phyloP scores from a whole-genome alignment of 768 basidiomycete genomes.

The Tulasnella sp. region DNA sequence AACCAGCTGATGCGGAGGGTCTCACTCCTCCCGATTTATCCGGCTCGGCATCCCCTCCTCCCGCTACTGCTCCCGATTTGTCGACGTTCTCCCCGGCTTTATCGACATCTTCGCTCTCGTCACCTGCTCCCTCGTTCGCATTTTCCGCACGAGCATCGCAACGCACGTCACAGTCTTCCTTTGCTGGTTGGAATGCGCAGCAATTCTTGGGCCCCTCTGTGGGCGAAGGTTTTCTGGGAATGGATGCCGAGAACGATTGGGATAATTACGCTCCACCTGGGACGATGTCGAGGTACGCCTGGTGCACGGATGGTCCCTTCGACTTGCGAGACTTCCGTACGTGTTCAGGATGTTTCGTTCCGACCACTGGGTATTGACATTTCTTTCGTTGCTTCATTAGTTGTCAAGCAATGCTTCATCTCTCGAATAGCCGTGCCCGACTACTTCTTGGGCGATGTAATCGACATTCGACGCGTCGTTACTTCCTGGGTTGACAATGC shows the following conservation, averaged over 20 bases:
- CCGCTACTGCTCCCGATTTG: conserved; percentile 1
- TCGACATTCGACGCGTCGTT: conserved; percentile 69
- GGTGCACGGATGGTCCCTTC: conserved; percentile 62
- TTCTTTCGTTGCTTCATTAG: conserved; percentile 32
- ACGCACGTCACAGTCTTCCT: conserved; percentile 2
- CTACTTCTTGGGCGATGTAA: conserved; percentile 69
- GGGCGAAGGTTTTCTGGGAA: not conserved
- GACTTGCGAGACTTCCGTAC: conserved; percentile 66
- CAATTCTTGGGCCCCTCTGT: not conserved
- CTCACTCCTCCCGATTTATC: conserved; percentile 18
- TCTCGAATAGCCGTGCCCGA: conserved; percentile 68
- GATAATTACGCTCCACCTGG: conserved; percentile 52
- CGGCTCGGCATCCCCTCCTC: conserved; percentile 6
- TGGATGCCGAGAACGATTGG: conserved; percentile 51
- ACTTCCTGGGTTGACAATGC: conserved; percentile 43
- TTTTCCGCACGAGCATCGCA: conserved; percentile 8
- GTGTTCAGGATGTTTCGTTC: not conserved
- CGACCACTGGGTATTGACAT: not conserved
- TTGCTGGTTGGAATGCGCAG: not conserved
- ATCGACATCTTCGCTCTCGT: conserved; percentile 27
- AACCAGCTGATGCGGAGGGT: conserved; percentile 32
- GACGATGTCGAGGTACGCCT: conserved; percentile 50
- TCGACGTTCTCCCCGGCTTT: conserved; percentile 21
- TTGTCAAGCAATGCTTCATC: conserved; percentile 86
- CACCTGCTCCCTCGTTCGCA: conserved; percentile 21